A percentile compares a stretch with the other conserved stretches of the same genome.
Evolutionary conservation across 129 eudicot genomes (phyloP).

Genomic region (Flaveria robusta): DNA sequence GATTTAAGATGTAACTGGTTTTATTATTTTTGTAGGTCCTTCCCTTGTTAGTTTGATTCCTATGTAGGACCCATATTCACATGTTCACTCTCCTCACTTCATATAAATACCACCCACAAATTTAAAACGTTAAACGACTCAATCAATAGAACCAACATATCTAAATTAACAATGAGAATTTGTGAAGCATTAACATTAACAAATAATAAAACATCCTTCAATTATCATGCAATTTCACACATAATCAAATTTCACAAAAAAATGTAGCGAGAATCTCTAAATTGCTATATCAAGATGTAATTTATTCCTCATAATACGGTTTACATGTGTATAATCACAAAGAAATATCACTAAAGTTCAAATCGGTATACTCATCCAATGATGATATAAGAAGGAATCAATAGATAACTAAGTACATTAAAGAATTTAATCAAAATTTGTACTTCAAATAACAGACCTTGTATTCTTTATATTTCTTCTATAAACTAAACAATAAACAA

Average conservation of each 20-base stretch:
- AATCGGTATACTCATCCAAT: too few species aligned
- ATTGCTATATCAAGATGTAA: neutral
- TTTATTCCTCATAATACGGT: neutral
- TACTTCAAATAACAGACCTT: too few species aligned
- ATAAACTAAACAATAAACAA: neutral
- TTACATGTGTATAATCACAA: neutral
- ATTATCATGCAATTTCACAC: neutral
- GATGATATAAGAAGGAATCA: too few species aligned
- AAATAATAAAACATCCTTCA: neutral
- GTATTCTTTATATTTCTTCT: neutral
- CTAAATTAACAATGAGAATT: neutral
- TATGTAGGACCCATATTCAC: slow-evolving; percentile 12
- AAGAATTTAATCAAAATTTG: too few species aligned
- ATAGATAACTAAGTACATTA: too few species aligned
- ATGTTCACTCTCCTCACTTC: neutral
- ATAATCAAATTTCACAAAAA: neutral
- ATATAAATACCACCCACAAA: neutral
- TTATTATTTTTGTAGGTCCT: neutral
- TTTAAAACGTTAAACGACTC: neutral
- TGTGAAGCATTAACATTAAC: neutral
- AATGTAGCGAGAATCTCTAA: neutral
- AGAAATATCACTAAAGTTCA: too few species aligned
- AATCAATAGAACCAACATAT: neutral
- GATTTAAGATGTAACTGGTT: neutral
- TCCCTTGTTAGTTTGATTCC: slow-evolving; percentile 1